A percentile compares a stretch with the other conserved stretches of the same genome.
These are phyloP conservation scores for Chaetomiaceae sp. DNA, from an alignment of 2,329 filamentous ascomycete genomes.

Conservation along the genomic window DNA sequence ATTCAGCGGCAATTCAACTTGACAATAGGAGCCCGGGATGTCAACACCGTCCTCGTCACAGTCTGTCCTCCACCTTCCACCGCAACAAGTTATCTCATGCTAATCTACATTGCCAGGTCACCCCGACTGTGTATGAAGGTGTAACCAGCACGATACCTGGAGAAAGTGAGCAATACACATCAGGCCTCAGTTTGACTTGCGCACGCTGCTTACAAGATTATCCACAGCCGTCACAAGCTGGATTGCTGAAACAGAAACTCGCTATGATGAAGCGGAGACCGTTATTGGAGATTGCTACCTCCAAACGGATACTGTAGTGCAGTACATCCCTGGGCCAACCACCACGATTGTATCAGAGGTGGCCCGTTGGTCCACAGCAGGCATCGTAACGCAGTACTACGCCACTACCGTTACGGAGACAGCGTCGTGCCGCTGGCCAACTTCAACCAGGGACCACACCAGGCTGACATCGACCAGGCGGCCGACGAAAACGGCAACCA, in stretches of 20 bases:
- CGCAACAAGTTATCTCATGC: neutral
- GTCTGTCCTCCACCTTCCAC: neutral
- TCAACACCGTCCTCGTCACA: constrained; percentile 19
- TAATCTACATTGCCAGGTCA: constrained; percentile 6
- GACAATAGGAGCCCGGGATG: constrained; percentile 10
- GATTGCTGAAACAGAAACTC: constrained; percentile 16
- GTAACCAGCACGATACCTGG: constrained; percentile 18
- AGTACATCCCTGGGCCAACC: constrained; percentile 21
- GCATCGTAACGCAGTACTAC: constrained; percentile 20
- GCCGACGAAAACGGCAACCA: constrained; percentile 4
- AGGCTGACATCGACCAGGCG: constrained; percentile 7
- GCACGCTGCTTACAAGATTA: neutral
- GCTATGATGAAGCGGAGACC: constrained; percentile 14
- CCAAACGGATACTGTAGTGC: constrained; percentile 17
- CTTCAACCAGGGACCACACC: constrained; percentile 13
- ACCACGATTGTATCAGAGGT: constrained; percentile 16
- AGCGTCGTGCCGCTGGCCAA: constrained; percentile 24
- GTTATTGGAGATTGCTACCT: constrained; percentile 17
- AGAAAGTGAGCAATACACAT: constrained; percentile 11
- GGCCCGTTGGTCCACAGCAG: constrained; percentile 16
- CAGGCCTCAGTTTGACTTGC: too few relatives aligned
- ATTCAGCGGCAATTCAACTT: constrained; percentile 21
- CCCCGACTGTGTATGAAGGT: constrained; percentile 17
- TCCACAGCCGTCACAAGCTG: constrained; percentile 16
- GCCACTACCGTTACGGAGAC: constrained; percentile 16